Conservation (phyloP, 2,329 filamentous ascomycete species). For the Penicillium sp. region DNA sequence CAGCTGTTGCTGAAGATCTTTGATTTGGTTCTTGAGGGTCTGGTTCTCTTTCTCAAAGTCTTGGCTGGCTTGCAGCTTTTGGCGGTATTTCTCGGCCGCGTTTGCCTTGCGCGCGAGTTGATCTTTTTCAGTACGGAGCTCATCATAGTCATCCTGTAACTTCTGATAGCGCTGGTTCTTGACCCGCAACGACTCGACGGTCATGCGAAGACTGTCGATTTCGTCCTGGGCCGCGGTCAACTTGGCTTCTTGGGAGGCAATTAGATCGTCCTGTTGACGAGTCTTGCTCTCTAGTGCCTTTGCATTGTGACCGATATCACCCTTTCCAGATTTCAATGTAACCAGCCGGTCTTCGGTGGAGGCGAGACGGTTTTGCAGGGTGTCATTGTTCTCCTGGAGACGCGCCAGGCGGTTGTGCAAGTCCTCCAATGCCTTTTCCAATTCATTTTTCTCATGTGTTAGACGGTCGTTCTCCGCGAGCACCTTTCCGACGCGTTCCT, state of each 20-base stretch:
- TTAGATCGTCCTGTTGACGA: constrained; percentile 65
- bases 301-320: constrained; percentile 47
- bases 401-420: constrained; percentile 61
- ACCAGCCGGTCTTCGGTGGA: constrained; percentile 51
- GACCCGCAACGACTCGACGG: constrained; percentile 43
- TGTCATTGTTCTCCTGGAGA: constrained; percentile 50
- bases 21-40: constrained; percentile 45
- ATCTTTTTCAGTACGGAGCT: constrained; percentile 48
- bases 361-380: constrained; percentile 44
- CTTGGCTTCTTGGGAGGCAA: constrained; percentile 67
- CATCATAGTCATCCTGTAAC: constrained; percentile 50
- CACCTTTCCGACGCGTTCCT: constrained; percentile 48
- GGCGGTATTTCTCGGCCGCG: constrained; percentile 49
- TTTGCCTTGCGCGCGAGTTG: constrained; percentile 49
- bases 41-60: constrained; percentile 50
- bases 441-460: constrained; percentile 49
- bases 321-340: constrained; percentile 50
- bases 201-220: constrained; percentile 45
- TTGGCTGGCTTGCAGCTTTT: constrained; percentile 49
- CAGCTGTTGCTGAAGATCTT: constrained; percentile 47
- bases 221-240: constrained; percentile 53
- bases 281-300: constrained; percentile 51
- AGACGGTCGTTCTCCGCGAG: constrained; percentile 59
- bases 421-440: constrained; percentile 48
- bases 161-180: constrained; percentile 47